Base-by-base conservation (phyloP, 139 green algal genomes). In the Haematococcus sp. region DNA sequence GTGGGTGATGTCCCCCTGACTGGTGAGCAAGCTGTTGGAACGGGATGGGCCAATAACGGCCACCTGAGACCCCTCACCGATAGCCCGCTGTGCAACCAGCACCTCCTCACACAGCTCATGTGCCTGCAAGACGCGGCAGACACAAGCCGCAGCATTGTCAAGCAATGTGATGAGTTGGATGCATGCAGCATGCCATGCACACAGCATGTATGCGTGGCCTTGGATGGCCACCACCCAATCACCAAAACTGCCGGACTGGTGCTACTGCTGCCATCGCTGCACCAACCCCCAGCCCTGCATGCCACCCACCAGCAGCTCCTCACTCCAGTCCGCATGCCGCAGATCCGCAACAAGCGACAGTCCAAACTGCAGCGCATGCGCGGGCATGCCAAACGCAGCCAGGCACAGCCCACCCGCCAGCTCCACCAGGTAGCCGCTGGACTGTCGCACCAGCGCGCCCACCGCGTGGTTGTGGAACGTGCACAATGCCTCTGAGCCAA, bases 101-200 rank as follows among this genome's bases (percentile, higher is more conserved):
- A 65, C 58, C 58, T 65, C n/a, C 58, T 65, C 58, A 27, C 58
- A 65, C 58, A 65, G 58, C 58, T 65, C 58, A n/a, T 65, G 58
- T 15, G 11, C 40, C 40, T 49, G 40, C 40, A n/a, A n/a, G n/a
- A n/a, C n/a, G n/a, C n/a, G n/a, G n/a, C n/a, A n/a, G n/a, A n/a
- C n/a, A n/a, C n/a, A n/a, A n/a, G n/a, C n/a, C n/a, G n/a, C n/a
- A n/a, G n/a, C n/a, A n/a, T n/a, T n/a, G n/a, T n/a, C n/a, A n/a
- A n/a, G n/a, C n/a, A n/a, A n/a, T n/a, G n/a, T n/a, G n/a, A n/a
- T n/a, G n/a, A n/a, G n/a, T n/a, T n/a, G n/a, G n/a, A n/a, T n/a
- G n/a, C n/a, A n/a, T n/a, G n/a, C n/a, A n/a, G n/a, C n/a, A n/a
- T n/a, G n/a, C n/a, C n/a, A n/a, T n/a, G n/a, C n/a, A n/a, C n/a